Base-by-base conservation (phyloP, 139 green algal genomes). In the Ulvella scutata region DNA sequence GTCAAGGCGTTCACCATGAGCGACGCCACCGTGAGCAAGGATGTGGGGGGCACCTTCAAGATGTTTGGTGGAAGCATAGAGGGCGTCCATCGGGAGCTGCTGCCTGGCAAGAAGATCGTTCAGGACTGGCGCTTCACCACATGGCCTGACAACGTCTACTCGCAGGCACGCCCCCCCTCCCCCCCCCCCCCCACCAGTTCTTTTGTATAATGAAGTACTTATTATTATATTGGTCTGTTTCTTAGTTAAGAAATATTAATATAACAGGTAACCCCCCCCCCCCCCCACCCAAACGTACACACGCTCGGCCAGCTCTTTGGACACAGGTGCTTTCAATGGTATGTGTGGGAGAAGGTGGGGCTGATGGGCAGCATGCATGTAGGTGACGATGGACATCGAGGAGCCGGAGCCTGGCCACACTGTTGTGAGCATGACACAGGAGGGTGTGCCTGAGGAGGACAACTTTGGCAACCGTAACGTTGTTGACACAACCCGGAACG, bases 61-160 rank as follows among this genome's bases (percentile, higher is more conserved):
- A 88, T 91, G 80, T 90, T 87, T 84, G 85, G 80, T n/a, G 88
- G 88, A 31, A 82, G 72, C 29, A 80, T 93, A 62, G 37, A 84
- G 44, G 91, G 87, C 20, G 79, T 72, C 43, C 93, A 88, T 75
- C 74, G 73, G 2, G 79, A 92, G 82, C 75, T 96, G 60, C 23
- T 82, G 74, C 72, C 85, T 0, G 62, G 76, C 26, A 67, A 80
- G 40, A 76, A 75, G 23, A 72, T 97, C 10, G 79, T 80, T 0
- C 83, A 96, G 84, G 76, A 89, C 43, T 97, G 92, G 92, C 80
- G 88, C 4, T 96, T 96, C 79, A 93, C 79, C 76, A 93, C 82
- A 59, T 97, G 92, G 92, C 78, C 79, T 39, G 88, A 96, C 6
- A 84, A 84, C 38, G 76, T 73, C 44, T 76, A 72, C 17, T 90